Percentiles rank a stretch among this genome's conserved stretches.
Evolutionary conservation across 176 grass and related monocot species (phyloP).

Genomic region (Cocos nucifera): DNA sequence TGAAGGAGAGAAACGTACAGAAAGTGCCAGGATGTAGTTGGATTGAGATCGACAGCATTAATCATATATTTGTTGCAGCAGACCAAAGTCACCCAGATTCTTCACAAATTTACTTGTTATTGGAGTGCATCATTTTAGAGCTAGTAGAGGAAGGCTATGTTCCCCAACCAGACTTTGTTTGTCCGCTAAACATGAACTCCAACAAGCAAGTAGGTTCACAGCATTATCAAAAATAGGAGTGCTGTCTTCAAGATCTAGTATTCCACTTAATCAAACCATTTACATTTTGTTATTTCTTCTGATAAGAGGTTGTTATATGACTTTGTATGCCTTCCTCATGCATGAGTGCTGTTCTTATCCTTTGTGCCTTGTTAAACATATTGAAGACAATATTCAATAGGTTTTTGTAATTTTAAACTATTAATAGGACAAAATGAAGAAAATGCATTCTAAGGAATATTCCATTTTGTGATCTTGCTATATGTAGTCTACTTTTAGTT

Average conservation of each 20-base stretch:
- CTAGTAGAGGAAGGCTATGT: conserved; percentile 73
- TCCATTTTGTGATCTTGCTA: too few species aligned
- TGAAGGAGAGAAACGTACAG: conserved; percentile 67
- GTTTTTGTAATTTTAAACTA: too few species aligned
- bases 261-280: too few species aligned
- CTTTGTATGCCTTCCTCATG: too few species aligned
- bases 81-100: conserved; percentile 65
- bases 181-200: conserved; percentile 19
- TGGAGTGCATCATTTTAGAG: conserved; percentile 54
- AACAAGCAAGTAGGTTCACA: conserved; percentile 1
- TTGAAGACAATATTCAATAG: too few species aligned
- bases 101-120: conserved; percentile 48
- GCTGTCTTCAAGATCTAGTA: not conserved
- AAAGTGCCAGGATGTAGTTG: conserved; percentile 78
- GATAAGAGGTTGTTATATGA: too few species aligned
- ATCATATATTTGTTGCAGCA: conserved; percentile 63
- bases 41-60: conserved; percentile 63
- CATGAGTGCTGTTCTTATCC: too few species aligned
- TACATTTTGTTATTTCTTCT: too few species aligned
- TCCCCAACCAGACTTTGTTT: conserved; percentile 32
- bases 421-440: too few species aligned
- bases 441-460: too few species aligned
- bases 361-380: too few species aligned
- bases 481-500: too few species aligned
- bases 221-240: not conserved